These are phyloP conservation scores for Oryza punctata DNA, from an alignment of 176 grass and related monocot genomes.

Conservation along the genomic window DNA sequence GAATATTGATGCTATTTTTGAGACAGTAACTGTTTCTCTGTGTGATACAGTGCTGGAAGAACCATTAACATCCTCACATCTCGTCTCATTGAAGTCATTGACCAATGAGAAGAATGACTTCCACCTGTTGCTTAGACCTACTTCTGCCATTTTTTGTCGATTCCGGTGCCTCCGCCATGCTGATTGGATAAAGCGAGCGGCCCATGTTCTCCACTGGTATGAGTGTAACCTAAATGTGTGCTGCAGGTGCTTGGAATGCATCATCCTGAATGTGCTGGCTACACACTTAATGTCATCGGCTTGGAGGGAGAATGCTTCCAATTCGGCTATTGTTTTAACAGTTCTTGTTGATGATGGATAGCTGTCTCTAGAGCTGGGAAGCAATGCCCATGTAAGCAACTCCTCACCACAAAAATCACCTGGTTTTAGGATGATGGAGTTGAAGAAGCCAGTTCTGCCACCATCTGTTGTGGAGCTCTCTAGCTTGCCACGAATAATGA, in stretches of 20 bases:
- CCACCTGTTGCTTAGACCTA: conserved; percentile 28
- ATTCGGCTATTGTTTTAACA: conserved; percentile 27
- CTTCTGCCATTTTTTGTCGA: conserved; percentile 12
- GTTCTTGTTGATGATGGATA: conserved; percentile 50
- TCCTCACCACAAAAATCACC: conserved; percentile 61
- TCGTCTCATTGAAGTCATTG: background rate
- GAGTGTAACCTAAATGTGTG: conserved; percentile 48
- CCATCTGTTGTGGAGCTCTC: conserved; percentile 45
- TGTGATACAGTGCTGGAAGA: background rate
- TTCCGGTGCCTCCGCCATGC: conserved; percentile 30
- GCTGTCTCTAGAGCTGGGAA: conserved; percentile 11
- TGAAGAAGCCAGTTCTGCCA: conserved; percentile 43
- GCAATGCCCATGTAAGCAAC: conserved; percentile 51
- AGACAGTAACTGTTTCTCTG: conserved; percentile 6
- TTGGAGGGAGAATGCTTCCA: conserved; percentile 50
- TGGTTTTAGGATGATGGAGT: conserved; percentile 46
- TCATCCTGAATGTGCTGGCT: conserved; percentile 40
- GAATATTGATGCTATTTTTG: conserved; percentile 42
- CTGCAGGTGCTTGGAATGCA: conserved; percentile 58
- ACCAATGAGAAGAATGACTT: conserved; percentile 45
- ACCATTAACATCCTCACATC: background rate
- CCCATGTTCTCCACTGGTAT: conserved; percentile 55
- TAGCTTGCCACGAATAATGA: conserved; percentile 39
- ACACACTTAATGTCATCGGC: conserved; percentile 57
- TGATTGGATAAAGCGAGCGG: conserved; percentile 46